Evolutionary conservation across 352 stramenopile species (phyloP).

Genomic region (Globisporangium echinulatum): DNA sequence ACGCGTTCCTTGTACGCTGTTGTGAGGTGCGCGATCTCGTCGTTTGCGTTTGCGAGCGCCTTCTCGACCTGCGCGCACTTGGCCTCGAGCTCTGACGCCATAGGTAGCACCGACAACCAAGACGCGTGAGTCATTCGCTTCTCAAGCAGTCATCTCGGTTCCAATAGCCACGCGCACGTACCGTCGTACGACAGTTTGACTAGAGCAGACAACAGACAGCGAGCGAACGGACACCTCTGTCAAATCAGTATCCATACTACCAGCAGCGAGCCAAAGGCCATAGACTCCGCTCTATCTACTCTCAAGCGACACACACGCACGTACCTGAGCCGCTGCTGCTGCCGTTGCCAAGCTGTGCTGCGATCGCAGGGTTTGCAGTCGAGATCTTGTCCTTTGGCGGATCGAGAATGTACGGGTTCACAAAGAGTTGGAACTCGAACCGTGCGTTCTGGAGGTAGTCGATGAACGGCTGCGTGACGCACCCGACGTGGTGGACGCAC

Average conservation of each 20-base stretch:
- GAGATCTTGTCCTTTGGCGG: constrained; percentile 80
- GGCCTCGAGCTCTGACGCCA: constrained; percentile 36
- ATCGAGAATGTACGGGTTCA: constrained; percentile 86
- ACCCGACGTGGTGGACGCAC: constrained; percentile 80
- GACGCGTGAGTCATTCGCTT: too few species aligned
- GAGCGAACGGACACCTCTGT: not conserved
- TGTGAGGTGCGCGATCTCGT: constrained; percentile 43
- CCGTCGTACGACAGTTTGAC: constrained; percentile 38
- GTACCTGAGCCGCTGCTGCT: constrained; percentile 30
- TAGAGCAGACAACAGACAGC: constrained; percentile 6
- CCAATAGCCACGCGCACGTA: not conserved
- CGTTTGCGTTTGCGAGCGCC: constrained; percentile 26
- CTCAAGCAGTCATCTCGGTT: too few species aligned
- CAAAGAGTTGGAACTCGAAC: constrained; percentile 85
- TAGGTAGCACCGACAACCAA: too few species aligned
- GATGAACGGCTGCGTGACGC: constrained; percentile 85
- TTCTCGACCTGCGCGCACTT: constrained; percentile 45
- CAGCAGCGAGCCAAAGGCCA: not conserved
- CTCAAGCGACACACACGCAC: not conserved
- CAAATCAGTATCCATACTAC: not conserved
- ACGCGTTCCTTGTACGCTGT: constrained; percentile 41
- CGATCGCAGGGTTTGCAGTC: constrained; percentile 64
- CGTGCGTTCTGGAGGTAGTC: constrained; percentile 75
- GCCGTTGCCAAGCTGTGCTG: constrained; percentile 41
- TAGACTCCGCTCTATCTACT: not conserved